These are phyloP conservation scores for Tephrocybe sp. DNA, from an alignment of 768 basidiomycete species.

Conservation along the genomic window DNA sequence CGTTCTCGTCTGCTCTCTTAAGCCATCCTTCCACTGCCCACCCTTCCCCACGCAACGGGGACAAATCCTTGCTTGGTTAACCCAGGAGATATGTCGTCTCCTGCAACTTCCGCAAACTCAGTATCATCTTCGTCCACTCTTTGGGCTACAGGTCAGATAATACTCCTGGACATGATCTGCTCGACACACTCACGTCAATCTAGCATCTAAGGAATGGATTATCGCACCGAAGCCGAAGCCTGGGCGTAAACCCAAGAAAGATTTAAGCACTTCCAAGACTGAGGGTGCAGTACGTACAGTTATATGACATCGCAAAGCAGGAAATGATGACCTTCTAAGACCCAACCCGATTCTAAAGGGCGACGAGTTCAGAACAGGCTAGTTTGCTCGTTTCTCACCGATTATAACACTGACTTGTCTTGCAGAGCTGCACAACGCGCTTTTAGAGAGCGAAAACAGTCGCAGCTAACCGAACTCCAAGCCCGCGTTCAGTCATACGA, in stretches of 20 bases:
- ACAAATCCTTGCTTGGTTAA: background rate
- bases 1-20: conserved; percentile 11
- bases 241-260: conserved; percentile 86
- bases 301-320: background rate
- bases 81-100: conserved; percentile 4
- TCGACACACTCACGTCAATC: conserved; percentile 11
- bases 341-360: conserved; percentile 60
- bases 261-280: conserved; percentile 34
- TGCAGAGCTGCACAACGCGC: conserved; percentile 84
- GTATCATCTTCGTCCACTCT: conserved; percentile 53
- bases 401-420: conserved; percentile 16
- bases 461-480: conserved; percentile 85
- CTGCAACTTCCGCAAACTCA: conserved; percentile 5
- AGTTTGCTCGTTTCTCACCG: background rate
- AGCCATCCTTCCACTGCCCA: conserved; percentile 19
- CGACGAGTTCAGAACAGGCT: conserved; percentile 80
- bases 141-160: conserved; percentile 70
- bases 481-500: conserved; percentile 84
- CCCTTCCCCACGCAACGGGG: conserved; percentile 21
- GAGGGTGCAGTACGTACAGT: conserved; percentile 50
- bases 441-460: conserved; percentile 87
- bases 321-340: too few species aligned
- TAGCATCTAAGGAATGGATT: conserved; percentile 90
- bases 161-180: conserved; percentile 8
- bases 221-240: conserved; percentile 87